Base-by-base conservation (phyloP, 2,329 filamentous ascomycete species). In the Lecanicillium sp. region DNA sequence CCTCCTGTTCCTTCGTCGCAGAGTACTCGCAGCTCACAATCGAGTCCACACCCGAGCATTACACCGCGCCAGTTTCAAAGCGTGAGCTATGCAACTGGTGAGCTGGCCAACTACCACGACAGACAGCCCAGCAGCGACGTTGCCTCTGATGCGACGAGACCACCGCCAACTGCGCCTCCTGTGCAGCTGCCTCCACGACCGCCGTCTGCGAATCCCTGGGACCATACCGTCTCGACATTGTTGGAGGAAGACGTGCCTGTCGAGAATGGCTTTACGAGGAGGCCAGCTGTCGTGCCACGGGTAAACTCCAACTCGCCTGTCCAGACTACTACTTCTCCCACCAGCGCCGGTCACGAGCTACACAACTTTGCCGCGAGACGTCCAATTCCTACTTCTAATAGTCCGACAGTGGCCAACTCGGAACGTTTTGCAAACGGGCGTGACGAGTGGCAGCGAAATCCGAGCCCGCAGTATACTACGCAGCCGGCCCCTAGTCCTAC, bases 181-280 rank as follows among this genome's bases (percentile, higher is more conserved):
- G 30, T 27, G 31, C 45, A 18, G 43, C 44, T 38, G 37, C 47
- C 12, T 22, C 45, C 44, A 29, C 36, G 36, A 38, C 65, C 63
- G 3, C 64, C 65, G 9, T 64, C 62, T 6, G 43, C 55, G 9
- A 63, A 68, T 37, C 65, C 66, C 6, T 70, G 66, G 67, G 60
- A 68, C 41, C 48, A 60, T 27, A 51, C 54, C 16, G 11, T 7
- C 22, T 25, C 22, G 22, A 25, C 22, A 42, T 43, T 5, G 30
- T 29, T 27, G 35, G 37, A 43, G 41, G 40, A 41, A 8, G 29
- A 33, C 14, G 25, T 14, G 5, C 17, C 19, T 18, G 18, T n/a
- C 20, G 43, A 47, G 14, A 35, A 37, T n/a, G 25, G 16, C 3
- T n/a, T 37, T 8, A 30, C 17, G 11, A 29, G 40, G 7, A 34